phyloP scores from a whole-genome alignment of 805 yeast species.

The Barnettozyma siamensis region DNA sequence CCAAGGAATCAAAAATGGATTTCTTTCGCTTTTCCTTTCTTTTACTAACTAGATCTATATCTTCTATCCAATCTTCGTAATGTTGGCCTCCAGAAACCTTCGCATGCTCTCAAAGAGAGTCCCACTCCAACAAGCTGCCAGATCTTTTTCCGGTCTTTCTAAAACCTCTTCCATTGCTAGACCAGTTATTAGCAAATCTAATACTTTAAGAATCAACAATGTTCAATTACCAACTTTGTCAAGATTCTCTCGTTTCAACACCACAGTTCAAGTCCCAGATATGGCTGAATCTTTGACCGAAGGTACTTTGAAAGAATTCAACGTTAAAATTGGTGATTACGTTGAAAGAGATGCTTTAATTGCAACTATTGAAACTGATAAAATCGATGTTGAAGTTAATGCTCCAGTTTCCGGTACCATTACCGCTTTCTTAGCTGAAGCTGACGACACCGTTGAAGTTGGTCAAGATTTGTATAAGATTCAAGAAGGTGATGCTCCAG shows the following conservation, averaged over 20 bases:
- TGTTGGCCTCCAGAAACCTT: constrained; percentile 16
- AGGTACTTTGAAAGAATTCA: constrained; percentile 76
- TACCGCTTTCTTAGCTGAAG: constrained; percentile 71
- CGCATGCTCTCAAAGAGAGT: constrained; percentile 12
- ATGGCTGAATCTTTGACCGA: constrained; percentile 99
- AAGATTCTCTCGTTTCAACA: constrained; percentile 28
- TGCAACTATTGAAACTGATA: constrained; percentile 97
- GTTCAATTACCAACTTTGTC: constrained; percentile 8
- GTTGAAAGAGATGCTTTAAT: constrained; percentile 82
- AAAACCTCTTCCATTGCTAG: constrained; percentile 4
- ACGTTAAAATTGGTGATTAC: constrained; percentile 79
- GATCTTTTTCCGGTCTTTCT: constrained; percentile 10
- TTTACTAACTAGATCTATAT: no score
- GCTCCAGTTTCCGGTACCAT: constrained; percentile 90
- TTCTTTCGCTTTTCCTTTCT: background rate
- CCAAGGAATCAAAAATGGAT: background rate
- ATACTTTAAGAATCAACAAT: constrained; percentile 5
- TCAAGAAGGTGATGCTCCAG: constrained; percentile 72
- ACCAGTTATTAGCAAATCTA: constrained; percentile 1
- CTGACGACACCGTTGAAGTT: constrained; percentile 92
- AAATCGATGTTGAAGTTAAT: constrained; percentile 95
- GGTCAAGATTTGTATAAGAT: constrained; percentile 89
- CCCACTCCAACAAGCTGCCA: constrained; percentile 7
- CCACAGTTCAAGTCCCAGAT: constrained; percentile 76
- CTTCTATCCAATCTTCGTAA: no score